phyloP scores from a whole-genome alignment of 345 rosid genomes.

The Gossypium stocksii region DNA sequence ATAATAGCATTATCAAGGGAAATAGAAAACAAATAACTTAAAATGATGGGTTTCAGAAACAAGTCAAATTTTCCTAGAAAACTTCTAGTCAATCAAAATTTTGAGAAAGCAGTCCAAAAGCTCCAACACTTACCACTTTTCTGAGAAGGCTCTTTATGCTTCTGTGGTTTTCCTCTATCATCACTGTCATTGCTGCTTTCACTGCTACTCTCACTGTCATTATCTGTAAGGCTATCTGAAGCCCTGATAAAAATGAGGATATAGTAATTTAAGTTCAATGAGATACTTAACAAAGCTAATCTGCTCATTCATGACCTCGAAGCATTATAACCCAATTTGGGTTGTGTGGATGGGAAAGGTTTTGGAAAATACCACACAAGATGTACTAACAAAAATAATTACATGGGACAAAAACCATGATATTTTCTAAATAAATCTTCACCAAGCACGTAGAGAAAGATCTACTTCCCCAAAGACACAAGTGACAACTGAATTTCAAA shows the following conservation, averaged over 20 bases:
- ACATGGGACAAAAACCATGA: neutral
- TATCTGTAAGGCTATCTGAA: conserved; percentile 54
- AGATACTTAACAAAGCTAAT: no score
- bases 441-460: neutral
- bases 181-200: conserved; percentile 48
- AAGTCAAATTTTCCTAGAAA: neutral
- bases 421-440: neutral
- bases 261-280: neutral
- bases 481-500: neutral
- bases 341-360: neutral
- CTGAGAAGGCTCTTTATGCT: conserved; percentile 33
- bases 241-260: conserved; percentile 38
- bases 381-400: neutral
- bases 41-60: neutral
- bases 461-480: neutral
- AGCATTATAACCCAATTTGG: neutral
- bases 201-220: conserved; percentile 43
- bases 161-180: conserved; percentile 40
- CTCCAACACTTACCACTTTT: conserved; percentile 40
- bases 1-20: neutral
- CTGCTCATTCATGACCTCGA: no score
- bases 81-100: neutral
- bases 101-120: neutral
- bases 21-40: neutral
- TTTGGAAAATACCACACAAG: neutral